Base-by-base conservation (phyloP, 306 rosid species). In the Vigna unguiculata region DNA sequence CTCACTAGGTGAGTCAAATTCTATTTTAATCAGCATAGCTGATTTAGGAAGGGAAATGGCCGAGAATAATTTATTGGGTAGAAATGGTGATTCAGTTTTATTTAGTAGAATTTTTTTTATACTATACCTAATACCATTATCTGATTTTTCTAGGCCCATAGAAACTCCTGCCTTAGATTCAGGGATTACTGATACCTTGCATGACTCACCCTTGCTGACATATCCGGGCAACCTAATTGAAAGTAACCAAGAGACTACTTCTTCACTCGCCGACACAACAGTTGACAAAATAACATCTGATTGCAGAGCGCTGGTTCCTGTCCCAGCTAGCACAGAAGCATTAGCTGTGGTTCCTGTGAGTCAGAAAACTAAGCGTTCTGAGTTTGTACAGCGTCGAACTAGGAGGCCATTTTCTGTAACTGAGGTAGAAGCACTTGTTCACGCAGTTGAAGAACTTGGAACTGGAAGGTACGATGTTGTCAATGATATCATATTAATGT, bases 371-470 rank as follows among this genome's bases (percentile, higher is more conserved):
- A 92, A 81, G 90, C 91, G 89, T 49, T 67, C 91, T 21, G 97
- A 91, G 72, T 84, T 75, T 85, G 91, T 67, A 71, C 97, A 94
- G 87, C 98, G 98, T 71, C 91, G 98, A 76, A 90, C 94, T 20
- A 87, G 98, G 82, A 81, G 98, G 73, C 98, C 98, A 2, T 94
- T 94, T 80, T 90, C 97, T 58, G 98, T 94, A 43, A 38, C 91
- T 5, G 98, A 94, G 88, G 98, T 94, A 63, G 98, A 94, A 87
- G 96, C 98, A 34, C 86, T 94, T 68, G 97, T 94, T 78, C 84
- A 86, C 21, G 97, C 98, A 2, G 97, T 94, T 45, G 98, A 91
- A 88, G 98, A 94, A 46, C 96, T 94, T 17, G 98, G 98, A 83
- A 94, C 98, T 51, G 98, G 98, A 86, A 94, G 98, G 98, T 94